A percentile compares a stretch with the other conserved stretches of the same genome.
These are phyloP conservation scores for Naganishia vishniacii DNA, from an alignment of 768 basidiomycete genomes.

Conservation along the genomic window DNA sequence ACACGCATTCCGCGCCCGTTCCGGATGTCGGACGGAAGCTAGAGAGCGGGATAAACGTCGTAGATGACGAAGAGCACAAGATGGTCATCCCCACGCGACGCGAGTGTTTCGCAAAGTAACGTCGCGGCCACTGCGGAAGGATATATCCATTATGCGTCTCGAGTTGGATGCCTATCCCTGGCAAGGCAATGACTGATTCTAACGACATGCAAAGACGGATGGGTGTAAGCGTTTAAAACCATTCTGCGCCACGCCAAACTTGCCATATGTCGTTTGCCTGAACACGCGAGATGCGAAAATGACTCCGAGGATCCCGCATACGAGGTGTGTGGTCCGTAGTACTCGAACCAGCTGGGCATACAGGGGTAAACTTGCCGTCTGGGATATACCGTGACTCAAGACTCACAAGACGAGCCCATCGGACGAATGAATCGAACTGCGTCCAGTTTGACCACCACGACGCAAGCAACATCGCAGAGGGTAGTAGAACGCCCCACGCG, in stretches of 20 bases:
- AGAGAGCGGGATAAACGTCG: conserved; percentile 36
- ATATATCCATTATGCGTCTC: conserved; percentile 34
- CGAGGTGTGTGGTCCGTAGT: not conserved
- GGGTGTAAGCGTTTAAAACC: not conserved
- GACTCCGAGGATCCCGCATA: not conserved
- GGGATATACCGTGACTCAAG: too few species aligned
- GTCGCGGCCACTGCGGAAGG: conserved; percentile 17
- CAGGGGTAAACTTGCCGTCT: not conserved
- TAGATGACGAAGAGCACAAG: conserved; percentile 23
- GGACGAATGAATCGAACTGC: too few species aligned
- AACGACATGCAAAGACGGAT: not conserved
- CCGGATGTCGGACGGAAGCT: conserved; percentile 28
- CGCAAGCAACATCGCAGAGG: too few species aligned
- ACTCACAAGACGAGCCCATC: not conserved
- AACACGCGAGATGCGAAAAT: not conserved
- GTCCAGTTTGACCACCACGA: too few species aligned
- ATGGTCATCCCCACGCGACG: not conserved
- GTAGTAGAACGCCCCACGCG: too few species aligned
- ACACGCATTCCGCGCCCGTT: conserved; percentile 22
- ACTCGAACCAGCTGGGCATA: not conserved
- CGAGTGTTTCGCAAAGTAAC: not conserved
- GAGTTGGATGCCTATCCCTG: conserved; percentile 36
- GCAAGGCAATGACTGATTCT: conserved; percentile 40
- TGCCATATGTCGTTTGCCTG: conserved; percentile 2
- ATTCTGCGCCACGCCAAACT: not conserved